A percentile compares a stretch with the other conserved stretches of the same genome.
Conservation (phyloP, 1,139 yeast genomes). For the Pichia cactophila region DNA sequence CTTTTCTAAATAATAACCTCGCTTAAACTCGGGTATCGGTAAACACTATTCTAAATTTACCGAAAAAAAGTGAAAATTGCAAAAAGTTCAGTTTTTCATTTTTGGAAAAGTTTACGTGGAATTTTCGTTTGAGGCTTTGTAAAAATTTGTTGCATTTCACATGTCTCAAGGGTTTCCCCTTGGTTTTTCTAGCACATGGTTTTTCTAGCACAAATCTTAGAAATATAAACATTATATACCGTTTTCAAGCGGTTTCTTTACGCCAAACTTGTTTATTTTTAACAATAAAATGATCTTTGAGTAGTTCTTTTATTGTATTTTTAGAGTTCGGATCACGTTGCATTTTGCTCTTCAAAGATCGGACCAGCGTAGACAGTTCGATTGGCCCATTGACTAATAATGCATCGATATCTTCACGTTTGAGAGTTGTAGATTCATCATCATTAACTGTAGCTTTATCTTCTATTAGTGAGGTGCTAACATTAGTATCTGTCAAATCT, state of each 20-base stretch:
- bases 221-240: not conserved
- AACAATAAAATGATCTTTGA: constrained; percentile 61
- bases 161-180: no score
- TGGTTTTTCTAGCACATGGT: no score
- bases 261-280: constrained; percentile 35
- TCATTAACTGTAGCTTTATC: not conserved
- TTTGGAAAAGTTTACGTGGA: no score
- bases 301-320: constrained; percentile 55
- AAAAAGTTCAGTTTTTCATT: not conserved
- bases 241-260: constrained; percentile 5
- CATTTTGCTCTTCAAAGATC: constrained; percentile 55
- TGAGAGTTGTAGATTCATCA: not conserved
- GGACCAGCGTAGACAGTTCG: constrained; percentile 59
- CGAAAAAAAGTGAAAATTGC: not conserved
- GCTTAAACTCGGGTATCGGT: not conserved
- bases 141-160: no score
- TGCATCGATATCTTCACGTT: constrained; percentile 47
- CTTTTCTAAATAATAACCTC: not conserved
- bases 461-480: not conserved
- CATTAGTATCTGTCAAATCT: constrained; percentile 7
- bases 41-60: not conserved
- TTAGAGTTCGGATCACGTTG: constrained; percentile 58
- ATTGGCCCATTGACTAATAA: constrained; percentile 58
- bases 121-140: no score
- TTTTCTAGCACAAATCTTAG: no score